Evolutionary conservation across 345 rosid species (phyloP).

Genomic region (Moricandia moricandioides): DNA sequence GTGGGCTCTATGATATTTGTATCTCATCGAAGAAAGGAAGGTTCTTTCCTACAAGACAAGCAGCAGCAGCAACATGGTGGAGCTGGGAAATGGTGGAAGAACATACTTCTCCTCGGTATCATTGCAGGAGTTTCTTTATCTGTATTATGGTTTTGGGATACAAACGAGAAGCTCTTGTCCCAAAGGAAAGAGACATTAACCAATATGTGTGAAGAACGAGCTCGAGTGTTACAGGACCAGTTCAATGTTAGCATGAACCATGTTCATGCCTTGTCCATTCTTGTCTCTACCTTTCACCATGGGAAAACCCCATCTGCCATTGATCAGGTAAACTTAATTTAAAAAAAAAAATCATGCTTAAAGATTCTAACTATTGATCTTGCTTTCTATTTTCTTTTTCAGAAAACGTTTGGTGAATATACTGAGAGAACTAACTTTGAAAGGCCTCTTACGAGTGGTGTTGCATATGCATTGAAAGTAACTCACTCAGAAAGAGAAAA

Average conservation of each 20-base stretch:
- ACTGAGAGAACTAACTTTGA: slow-evolving; percentile 95
- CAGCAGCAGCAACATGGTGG: slow-evolving; percentile 47
- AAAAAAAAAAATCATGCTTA: no score
- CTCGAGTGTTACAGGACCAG: slow-evolving; percentile 97
- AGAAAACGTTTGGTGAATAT: slow-evolving; percentile 88
- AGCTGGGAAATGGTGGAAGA: slow-evolving; percentile 75
- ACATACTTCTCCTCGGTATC: slow-evolving; percentile 48
- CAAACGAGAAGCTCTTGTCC: slow-evolving; percentile 30
- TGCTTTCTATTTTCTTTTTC: slow-evolving; percentile 2
- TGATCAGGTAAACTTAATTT: slow-evolving; percentile 81
- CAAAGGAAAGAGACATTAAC: slow-evolving; percentile 67
- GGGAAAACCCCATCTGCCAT: slow-evolving; percentile 88
- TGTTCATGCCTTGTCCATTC: slow-evolving; percentile 94
- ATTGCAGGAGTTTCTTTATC: slow-evolving; percentile 53
- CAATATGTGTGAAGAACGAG: slow-evolving; percentile 96
- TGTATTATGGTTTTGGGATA: slow-evolving; percentile 57
- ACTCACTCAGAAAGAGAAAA: slow-evolving; percentile 72
- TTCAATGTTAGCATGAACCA: slow-evolving; percentile 97
- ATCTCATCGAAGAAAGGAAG: slow-evolving; percentile 24
- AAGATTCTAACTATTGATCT: neutral
- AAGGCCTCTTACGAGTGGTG: slow-evolving; percentile 98
- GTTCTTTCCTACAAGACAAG: slow-evolving; percentile 40
- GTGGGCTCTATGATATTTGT: neutral
- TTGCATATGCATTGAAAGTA: slow-evolving; percentile 97
- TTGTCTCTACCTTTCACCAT: slow-evolving; percentile 97